Conservation (phyloP, 441 rosid species). For the Arabidopsis hybrid region DNA sequence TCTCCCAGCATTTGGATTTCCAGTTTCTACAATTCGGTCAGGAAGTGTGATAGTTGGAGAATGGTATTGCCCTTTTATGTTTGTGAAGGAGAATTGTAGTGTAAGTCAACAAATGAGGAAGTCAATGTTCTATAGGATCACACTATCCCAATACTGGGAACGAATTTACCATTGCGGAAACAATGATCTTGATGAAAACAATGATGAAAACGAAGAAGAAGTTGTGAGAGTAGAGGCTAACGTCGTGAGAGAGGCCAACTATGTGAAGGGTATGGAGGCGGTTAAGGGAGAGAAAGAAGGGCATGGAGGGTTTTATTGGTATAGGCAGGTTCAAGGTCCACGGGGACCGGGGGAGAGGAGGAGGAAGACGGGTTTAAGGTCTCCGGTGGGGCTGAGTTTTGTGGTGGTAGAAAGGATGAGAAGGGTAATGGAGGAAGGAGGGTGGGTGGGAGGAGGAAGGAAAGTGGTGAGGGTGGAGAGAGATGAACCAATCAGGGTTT, state of each 20-base stretch:
- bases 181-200: slow-evolving; percentile 23
- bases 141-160: slow-evolving; percentile 62
- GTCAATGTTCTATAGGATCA: slow-evolving; percentile 58
- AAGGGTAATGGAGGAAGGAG: slow-evolving; percentile 60
- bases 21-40: slow-evolving; percentile 39
- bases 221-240: slow-evolving; percentile 43
- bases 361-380: slow-evolving; percentile 34
- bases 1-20: slow-evolving; percentile 51
- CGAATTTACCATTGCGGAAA: slow-evolving; percentile 49
- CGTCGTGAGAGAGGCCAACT: slow-evolving; percentile 47
- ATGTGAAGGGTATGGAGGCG: slow-evolving; percentile 52
- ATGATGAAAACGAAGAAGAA: slow-evolving; percentile 40
- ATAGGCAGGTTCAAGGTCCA: slow-evolving; percentile 22
- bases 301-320: slow-evolving; percentile 56
- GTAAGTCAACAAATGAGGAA: slow-evolving; percentile 50
- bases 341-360: slow-evolving; percentile 33
- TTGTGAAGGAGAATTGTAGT: slow-evolving; percentile 51
- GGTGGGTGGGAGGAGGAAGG: slow-evolving; percentile 54
- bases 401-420: slow-evolving; percentile 62
- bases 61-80: slow-evolving; percentile 73
- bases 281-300: slow-evolving; percentile 39
- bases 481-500: slow-evolving; percentile 41
- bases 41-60: slow-evolving; percentile 51
- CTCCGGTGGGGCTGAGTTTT: slow-evolving; percentile 57
- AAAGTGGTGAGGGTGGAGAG: slow-evolving; percentile 56